Evolutionary conservation across 2,329 filamentous ascomycete species (phyloP), one percentile per base, ranked within the genome.

Genomic region (Cadophora malorum): DNA sequence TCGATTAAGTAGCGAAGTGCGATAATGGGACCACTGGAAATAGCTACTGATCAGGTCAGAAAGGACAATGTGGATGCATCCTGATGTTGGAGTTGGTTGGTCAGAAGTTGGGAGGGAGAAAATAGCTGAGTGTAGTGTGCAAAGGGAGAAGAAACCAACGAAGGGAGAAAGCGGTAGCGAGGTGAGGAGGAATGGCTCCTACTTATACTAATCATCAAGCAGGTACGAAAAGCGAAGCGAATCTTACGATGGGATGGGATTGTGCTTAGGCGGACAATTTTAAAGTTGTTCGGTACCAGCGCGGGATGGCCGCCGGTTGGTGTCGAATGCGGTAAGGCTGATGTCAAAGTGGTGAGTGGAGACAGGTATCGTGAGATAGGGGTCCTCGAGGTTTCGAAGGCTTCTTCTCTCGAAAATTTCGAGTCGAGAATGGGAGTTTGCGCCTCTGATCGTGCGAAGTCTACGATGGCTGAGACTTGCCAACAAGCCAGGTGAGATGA

Each of bases 271-370:
- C 12, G 50, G 50, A 28, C 23, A 53, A 53, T 53, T 38, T 53
- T 53, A 53, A 53, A 53, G 50, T 53, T 53, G 50, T 25, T 28
- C 41, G 50, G 10, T 53, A 53, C 21, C 21, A 25, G 21, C 28
- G 50, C 21, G 25, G 50, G 50, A 28, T 28, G 23, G 4, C 50
- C 23, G 23, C 50, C 23, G 23, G 4, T 14, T 25, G 10, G 25
- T 16, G 41, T 45, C 50, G 21, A 25, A 53, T 25, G 50, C 25
- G 50, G 50, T 53, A 53, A 53, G 50, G 23, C 12, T 53, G 50
- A 53, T 53, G 50, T 53, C 50, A 53, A 19, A 28, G 25, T 16
- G 23, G 9, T 16, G 23, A 14, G 23, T 28, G 23, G 50, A 28
- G 9, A 14, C 8, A 52, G 50, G 49, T 25, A 53, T 53, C 50